Base-by-base conservation (phyloP, 768 basidiomycete species). In the Favolaschia claudopus region DNA sequence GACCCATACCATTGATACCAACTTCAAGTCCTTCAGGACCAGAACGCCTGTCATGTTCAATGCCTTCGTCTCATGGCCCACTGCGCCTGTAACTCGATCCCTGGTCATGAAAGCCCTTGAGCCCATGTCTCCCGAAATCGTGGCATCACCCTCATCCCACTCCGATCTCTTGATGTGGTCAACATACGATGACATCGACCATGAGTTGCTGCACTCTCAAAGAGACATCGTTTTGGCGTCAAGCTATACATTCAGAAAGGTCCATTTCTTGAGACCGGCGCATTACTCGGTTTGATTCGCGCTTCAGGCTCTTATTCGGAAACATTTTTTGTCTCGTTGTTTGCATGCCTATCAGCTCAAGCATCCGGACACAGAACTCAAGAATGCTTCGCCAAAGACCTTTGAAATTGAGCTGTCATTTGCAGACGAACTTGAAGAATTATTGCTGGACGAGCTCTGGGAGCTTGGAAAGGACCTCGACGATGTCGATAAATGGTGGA, bases 361-460 rank as follows among this genome's bases (percentile, higher is more conserved):
- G 25, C 20, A 14, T 29, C 51, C 77, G 7, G 3, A 39, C 19
- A 19, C 34, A 36, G n/a, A 27, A 8, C 80, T 98, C 33, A 75
- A 69, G 43, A 67, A 65, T 29, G 82, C 86, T 13, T 77, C 85
- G 14, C 96, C 96, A 14, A 76, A 74, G 62, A 95, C 94, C 8
- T 96, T 89, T 81, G 87, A 91, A 54, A 77, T 97, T 53, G 93
- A 96, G 61, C 79, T 99, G 24, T 88, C 91, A 14, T 95, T 91
- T 71, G 89, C 89, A 4, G 96, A 99, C 73, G 97, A 99, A 67
- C 82, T 99, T 17, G 95, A 97, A 58, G 97, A 98, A 74, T 79
- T 94, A 75, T 91, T 95, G 85, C 74, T 84, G 28, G 96, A 99
- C 74, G 97, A 99, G 56, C 82, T 98, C 31, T 98, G 89, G 82